Percentiles rank a stretch among this genome's conserved stretches.
phyloP scores from a whole-genome alignment of 179 eudicot species.

The Silene coronaria region DNA sequence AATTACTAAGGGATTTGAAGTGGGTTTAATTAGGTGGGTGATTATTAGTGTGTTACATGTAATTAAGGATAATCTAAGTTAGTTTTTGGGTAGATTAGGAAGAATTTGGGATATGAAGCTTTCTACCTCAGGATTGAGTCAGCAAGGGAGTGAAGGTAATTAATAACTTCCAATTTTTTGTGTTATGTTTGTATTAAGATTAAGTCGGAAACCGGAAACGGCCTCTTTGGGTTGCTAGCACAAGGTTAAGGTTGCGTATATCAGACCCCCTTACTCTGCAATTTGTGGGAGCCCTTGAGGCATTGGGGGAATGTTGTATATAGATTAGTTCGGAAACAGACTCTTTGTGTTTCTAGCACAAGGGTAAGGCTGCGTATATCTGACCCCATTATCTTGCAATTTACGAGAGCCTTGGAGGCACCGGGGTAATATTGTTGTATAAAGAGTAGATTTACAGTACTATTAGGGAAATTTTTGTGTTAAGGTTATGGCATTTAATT shows the following conservation, averaged over 20 bases:
- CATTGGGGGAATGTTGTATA: no score
- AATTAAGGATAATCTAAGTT: constrained; percentile 32
- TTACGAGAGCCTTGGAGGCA: no score
- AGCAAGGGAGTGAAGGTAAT: constrained; percentile 78
- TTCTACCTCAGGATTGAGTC: constrained; percentile 83
- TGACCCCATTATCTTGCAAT: no score
- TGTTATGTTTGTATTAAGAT: background rate
- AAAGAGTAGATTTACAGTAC: no score
- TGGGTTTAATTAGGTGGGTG: constrained; percentile 36
- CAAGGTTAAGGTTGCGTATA: no score
- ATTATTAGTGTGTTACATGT: constrained; percentile 25
- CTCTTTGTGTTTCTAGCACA: no score
- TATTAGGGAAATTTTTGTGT: background rate
- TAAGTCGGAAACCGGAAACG: background rate
- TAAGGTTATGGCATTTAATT: background rate
- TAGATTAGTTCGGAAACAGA: no score
- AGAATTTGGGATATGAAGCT: constrained; percentile 72
- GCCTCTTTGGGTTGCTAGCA: no score
- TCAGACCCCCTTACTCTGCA: no score
- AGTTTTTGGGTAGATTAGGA: constrained; percentile 31
- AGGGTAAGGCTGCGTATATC: no score
- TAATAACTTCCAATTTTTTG: background rate
- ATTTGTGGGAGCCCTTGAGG: no score
- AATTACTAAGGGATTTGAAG: constrained; percentile 26
- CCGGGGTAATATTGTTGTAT: no score